Conservation (phyloP, 305 asterid species). For the Salvia sclarea region DNA sequence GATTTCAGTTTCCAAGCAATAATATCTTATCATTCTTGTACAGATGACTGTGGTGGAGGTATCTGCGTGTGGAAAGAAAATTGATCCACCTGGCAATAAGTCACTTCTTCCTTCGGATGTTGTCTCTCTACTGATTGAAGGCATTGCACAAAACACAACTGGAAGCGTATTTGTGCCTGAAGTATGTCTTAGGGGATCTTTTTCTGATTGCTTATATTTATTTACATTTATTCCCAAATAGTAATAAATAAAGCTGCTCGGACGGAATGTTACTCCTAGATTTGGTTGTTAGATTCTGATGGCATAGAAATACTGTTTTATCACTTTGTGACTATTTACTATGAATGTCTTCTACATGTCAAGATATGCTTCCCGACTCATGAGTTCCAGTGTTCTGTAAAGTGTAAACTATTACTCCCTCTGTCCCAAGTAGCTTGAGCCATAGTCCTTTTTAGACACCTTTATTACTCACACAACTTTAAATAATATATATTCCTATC, state of each 20-base stretch:
- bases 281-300: conserved; percentile 1
- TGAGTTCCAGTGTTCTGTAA: not conserved
- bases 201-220: conserved; percentile 10
- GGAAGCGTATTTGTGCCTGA: conserved; percentile 77
- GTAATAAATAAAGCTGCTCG: not conserved
- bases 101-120: conserved; percentile 50
- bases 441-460: no score
- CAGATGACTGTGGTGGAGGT: conserved; percentile 92
- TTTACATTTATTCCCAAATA: conserved; percentile 8
- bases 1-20: conserved; percentile 13
- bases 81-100: conserved; percentile 57
- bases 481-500: no score
- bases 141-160: conserved; percentile 76
- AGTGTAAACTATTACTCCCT: not conserved
- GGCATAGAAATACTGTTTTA: not conserved
- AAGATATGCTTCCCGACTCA: not conserved
- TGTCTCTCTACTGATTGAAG: conserved; percentile 67
- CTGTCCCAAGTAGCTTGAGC: no score
- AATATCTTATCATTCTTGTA: conserved; percentile 20
- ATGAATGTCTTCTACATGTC: conserved; percentile 15
- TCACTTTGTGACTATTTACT: not conserved
- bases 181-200: conserved; percentile 42
- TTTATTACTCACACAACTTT: no score
- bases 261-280: conserved; percentile 8
- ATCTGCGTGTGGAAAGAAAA: conserved; percentile 58